Base-by-base conservation (phyloP, 495 filamentous ascomycete genomes). In the Penicillium paradoxum region DNA sequence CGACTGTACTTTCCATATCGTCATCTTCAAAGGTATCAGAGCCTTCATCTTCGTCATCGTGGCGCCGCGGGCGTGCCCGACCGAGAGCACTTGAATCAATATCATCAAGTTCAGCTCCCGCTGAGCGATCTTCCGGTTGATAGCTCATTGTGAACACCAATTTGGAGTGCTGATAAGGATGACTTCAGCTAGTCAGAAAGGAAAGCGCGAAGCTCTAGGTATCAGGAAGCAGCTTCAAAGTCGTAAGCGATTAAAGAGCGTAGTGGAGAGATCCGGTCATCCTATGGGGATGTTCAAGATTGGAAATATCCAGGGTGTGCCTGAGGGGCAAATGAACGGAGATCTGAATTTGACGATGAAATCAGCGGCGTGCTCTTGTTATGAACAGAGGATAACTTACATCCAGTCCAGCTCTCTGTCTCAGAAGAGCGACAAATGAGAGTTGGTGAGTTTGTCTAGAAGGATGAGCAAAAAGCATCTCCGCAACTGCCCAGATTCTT, bases 1-100 rank as follows among this genome's bases (percentile, higher is more conserved):
- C 96, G n/a, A 86, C 85, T 62, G 95, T 77, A 61, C 91, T 97
- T 71, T 97, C 90, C 53, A 87, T 77, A 66, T 97, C 93, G 56
- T 97, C 93, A 57, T 96, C 90, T 42, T 90, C 89, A 53, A 87
- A 87, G 47, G 80, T 79, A 62, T 95, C 89, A 22, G 88, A 88
- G 41, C 80, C 84, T 53, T 96, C 90, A 62, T 97, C 92, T 58
- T 97, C 91, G 51, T 85, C 82, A 62, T 91, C 87, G 55, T 85
- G 73, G 76, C 88, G 72, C 76, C 93, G 68, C 77, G 88, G 74
- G 65, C 87, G 76, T 68, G 85, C 66, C 34, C 78, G 75, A 51
- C 81, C 75, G 53, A 77, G 67, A 53, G 81, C 71, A 47, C 74
- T 84, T 21, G 88, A 79, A 58, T 88, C 76, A 68, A 79, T 83